Base-by-base conservation (phyloP, 331 rosid genomes). In the Pyracantha coccinea region DNA sequence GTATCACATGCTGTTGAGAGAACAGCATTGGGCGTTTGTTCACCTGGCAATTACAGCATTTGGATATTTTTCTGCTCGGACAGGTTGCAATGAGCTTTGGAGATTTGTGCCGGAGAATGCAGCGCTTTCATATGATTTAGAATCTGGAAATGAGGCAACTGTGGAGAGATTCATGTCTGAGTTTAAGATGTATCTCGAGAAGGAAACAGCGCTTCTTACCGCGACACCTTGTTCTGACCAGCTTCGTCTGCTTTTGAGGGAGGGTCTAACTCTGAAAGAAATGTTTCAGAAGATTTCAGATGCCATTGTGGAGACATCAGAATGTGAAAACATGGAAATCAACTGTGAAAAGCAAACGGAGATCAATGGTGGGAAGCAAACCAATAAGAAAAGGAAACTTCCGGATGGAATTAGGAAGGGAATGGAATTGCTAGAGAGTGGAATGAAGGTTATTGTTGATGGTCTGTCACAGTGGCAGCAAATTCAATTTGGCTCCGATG, bases 11-110 rank as follows among this genome's bases (percentile, higher is more conserved):
- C 77, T 93, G 73, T 77, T 93, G 83, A 87, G 65, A 77, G 98
- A 91, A 81, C 81, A 84, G 72, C 94, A 93, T 38, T 93, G 97
- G 98, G 96, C 96, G 68, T 72, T 89, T 41, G 65, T 81, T 75
- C 96, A 93, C 77, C 76, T 87, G 90, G 92, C 93, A 68, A 25
- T 91, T 29, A 77, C 87, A 10, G 88, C 97, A 72, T 91, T 93
- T 65, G 97, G 93, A 77, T 83, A 82, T 79, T 93, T 88, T 76
- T 90, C 96, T 19, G 86, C 84, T 27, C 83, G 82, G 29, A 86
- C 97, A 25, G 69, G 55, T 60, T 90, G 94, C 72, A 72, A 74
- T 69, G 83, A 87, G 82, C 90, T 93, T 66, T 91, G 96, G 98
- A 80, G 90, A 78, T 91, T 90, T 54, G 90, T 93, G 50, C 98